Evolutionary conservation across 495 filamentous ascomycete species (phyloP).

Genomic region (Sordaria brevicollis): DNA sequence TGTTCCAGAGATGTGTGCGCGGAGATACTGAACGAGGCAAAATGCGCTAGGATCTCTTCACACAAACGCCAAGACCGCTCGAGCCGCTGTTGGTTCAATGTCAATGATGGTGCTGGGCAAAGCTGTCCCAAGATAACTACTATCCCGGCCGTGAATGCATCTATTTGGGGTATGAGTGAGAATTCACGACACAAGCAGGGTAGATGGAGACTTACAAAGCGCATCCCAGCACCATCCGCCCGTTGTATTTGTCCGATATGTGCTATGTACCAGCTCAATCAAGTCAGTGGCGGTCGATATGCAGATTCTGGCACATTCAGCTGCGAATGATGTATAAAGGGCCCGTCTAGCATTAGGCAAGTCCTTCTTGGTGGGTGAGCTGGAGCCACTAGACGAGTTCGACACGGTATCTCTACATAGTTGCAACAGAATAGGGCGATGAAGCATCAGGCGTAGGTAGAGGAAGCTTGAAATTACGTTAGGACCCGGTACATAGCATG

Average conservation of each 20-base stretch:
- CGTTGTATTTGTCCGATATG: conserved; percentile 27
- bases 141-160: conserved; percentile 33
- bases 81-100: conserved; percentile 4
- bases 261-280: conserved; percentile 26
- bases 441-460: conserved; percentile 34
- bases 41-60: conserved; percentile 6
- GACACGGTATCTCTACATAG: conserved; percentile 26
- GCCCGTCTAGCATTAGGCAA: conserved; percentile 10
- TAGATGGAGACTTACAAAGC: conserved; percentile 24
- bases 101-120: not conserved
- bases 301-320: conserved; percentile 30
- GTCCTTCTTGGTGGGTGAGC: not conserved
- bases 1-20: conserved; percentile 7
- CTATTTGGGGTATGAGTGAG: conserved; percentile 9
- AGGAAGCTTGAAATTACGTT: conserved; percentile 26
- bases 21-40: conserved; percentile 14
- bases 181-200: not conserved
- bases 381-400: not conserved
- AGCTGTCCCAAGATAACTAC: conserved; percentile 23
- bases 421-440: conserved; percentile 38
- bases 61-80: conserved; percentile 9
- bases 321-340: conserved; percentile 27
- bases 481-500: not conserved
- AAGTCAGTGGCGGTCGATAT: conserved; percentile 30
- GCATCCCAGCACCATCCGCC: conserved; percentile 41